Conservation (phyloP, 2,329 filamentous ascomycete species). For the Penicillium vulpinum region DNA sequence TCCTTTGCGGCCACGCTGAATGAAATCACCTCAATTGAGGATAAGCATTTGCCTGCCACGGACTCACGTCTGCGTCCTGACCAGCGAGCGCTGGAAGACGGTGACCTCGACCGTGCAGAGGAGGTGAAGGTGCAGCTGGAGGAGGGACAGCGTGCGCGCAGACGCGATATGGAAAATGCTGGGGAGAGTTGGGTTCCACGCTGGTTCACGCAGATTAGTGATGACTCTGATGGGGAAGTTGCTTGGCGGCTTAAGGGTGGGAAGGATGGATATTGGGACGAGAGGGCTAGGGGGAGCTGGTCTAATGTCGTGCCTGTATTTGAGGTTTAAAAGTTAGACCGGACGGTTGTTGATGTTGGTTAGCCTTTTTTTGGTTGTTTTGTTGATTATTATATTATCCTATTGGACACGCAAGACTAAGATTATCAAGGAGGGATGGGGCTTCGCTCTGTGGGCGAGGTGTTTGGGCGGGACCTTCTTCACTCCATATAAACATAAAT, state of each 20-base stretch:
- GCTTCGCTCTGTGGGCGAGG: slow-evolving; percentile 1
- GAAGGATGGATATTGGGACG: slow-evolving; percentile 92
- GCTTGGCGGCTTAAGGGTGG: slow-evolving; percentile 71
- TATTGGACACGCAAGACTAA: background rate
- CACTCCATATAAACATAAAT: slow-evolving; percentile 10
- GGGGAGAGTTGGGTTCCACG: slow-evolving; percentile 72
- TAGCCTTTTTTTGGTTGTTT: background rate
- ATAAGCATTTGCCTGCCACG: slow-evolving; percentile 71
- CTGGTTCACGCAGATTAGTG: slow-evolving; percentile 76
- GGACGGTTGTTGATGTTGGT: background rate
- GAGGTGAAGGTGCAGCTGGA: slow-evolving; percentile 78
- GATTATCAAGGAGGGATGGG: background rate
- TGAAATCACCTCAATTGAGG: slow-evolving; percentile 79
- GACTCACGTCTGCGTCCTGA: slow-evolving; percentile 84
- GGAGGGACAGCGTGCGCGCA: slow-evolving; percentile 75
- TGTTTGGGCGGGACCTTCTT: slow-evolving; percentile 11
- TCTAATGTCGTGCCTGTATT: slow-evolving; percentile 58
- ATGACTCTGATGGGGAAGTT: slow-evolving; percentile 45
- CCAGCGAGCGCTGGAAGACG: slow-evolving; percentile 79
- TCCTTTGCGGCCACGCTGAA: slow-evolving; percentile 83
- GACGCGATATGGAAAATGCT: slow-evolving; percentile 72
- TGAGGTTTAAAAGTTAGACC: slow-evolving; percentile 29
- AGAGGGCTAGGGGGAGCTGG: slow-evolving; percentile 70
- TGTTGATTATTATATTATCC: background rate
- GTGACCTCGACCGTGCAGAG: slow-evolving; percentile 81